Percentiles rank a stretch among this genome's conserved stretches.
Conservation (phyloP, 2,329 filamentous ascomycete species). For the Pseudocercospora fuligena region DNA sequence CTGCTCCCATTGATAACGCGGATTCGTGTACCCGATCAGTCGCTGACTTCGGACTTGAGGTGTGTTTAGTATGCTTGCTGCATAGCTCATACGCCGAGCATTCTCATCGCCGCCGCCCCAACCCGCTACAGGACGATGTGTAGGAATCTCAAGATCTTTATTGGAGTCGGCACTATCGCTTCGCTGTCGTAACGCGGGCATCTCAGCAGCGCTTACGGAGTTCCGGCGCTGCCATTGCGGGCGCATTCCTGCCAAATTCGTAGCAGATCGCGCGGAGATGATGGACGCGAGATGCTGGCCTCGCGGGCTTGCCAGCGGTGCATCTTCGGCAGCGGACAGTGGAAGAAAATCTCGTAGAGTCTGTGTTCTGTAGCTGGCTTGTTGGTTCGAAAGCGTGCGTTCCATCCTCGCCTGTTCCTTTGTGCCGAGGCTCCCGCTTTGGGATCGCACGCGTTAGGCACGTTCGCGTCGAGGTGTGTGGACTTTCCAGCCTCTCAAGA, state of each 20-base stretch:
- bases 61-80: slow-evolving; percentile 51
- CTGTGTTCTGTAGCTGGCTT: slow-evolving; percentile 29
- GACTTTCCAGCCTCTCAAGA: neutral
- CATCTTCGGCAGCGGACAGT: slow-evolving; percentile 42
- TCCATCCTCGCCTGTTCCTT: slow-evolving; percentile 5
- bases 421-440: slow-evolving; percentile 5
- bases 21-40: slow-evolving; percentile 86
- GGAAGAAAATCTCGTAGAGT: slow-evolving; percentile 46
- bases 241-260: slow-evolving; percentile 26
- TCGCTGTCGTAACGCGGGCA: slow-evolving; percentile 23
- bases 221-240: slow-evolving; percentile 22
- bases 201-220: slow-evolving; percentile 31
- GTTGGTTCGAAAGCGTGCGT: slow-evolving; percentile 14
- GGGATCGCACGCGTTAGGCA: slow-evolving; percentile 5
- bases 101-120: slow-evolving; percentile 42
- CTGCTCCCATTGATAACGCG: slow-evolving; percentile 79
- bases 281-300: slow-evolving; percentile 49
- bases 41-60: slow-evolving; percentile 80
- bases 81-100: slow-evolving; percentile 49
- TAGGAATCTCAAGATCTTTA: slow-evolving; percentile 23
- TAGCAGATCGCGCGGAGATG: slow-evolving; percentile 32
- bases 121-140: slow-evolving; percentile 18
- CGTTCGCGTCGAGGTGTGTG: neutral
- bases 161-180: slow-evolving; percentile 25
- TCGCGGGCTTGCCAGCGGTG: slow-evolving; percentile 47